Evolutionary conservation across 768 basidiomycete species (phyloP).

Genomic region (Suillus hirtellus): DNA sequence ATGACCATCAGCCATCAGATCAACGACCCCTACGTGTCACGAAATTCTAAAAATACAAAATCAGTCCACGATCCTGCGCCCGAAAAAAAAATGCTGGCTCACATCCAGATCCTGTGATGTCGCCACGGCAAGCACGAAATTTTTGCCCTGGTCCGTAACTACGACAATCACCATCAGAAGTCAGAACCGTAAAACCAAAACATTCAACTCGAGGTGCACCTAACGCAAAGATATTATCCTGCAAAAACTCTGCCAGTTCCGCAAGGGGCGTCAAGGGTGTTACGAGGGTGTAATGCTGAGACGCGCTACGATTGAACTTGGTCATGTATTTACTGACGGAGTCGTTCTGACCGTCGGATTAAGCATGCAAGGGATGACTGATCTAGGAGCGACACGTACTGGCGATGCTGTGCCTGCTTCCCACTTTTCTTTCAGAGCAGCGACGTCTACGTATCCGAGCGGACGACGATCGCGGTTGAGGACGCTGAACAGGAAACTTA

Average conservation of each 20-base stretch:
- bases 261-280: slow-evolving; percentile 54
- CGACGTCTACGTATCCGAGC: slow-evolving; percentile 83
- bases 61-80: background rate
- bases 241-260: too few species aligned
- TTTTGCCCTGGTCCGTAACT: slow-evolving; percentile 84
- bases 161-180: slow-evolving; percentile 9
- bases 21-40: slow-evolving; percentile 5
- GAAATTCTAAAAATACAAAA: background rate
- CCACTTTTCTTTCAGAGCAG: slow-evolving; percentile 74
- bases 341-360: slow-evolving; percentile 53
- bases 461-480: slow-evolving; percentile 71
- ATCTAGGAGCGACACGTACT: slow-evolving; percentile 41
- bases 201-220: slow-evolving; percentile 38
- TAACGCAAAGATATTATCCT: too few species aligned
- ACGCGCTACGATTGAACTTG: slow-evolving; percentile 66
- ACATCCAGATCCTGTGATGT: slow-evolving; percentile 73
- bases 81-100: background rate
- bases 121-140: slow-evolving; percentile 82
- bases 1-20: background rate
- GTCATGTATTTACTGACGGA: slow-evolving; percentile 70
- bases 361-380: background rate
- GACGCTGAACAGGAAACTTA: slow-evolving; percentile 48
- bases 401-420: slow-evolving; percentile 71
- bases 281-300: slow-evolving; percentile 74
- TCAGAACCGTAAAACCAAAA: slow-evolving; percentile 1